Percentiles rank a stretch among this genome's conserved stretches.
phyloP scores from a whole-genome alignment of 2,329 filamentous ascomycete species.

The Fusarium humuli region DNA sequence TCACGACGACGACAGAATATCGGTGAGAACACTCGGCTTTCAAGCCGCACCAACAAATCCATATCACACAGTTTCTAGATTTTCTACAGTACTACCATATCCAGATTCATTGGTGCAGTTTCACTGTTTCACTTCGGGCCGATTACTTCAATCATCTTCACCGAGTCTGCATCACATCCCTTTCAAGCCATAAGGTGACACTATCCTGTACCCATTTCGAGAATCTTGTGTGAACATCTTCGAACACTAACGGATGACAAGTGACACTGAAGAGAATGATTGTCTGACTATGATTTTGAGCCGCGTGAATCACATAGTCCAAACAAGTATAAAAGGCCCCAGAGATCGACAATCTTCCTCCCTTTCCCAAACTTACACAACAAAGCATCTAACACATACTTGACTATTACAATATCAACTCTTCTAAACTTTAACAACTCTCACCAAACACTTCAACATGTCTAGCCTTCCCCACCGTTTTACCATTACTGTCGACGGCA shows the following conservation, averaged over 20 bases:
- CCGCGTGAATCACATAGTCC: neutral
- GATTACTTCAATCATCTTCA: neutral
- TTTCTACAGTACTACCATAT: neutral
- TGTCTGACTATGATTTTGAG: neutral
- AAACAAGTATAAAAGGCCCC: neutral
- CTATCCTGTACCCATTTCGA: neutral
- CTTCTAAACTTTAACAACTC: neutral
- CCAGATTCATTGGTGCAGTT: neutral
- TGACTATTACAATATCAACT: neutral
- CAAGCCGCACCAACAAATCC: neutral
- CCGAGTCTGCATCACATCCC: conserved; percentile 1
- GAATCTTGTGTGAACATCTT: neutral
- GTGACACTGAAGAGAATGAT: neutral
- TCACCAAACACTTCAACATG: neutral
- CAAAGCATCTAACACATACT: neutral
- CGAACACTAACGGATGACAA: neutral
- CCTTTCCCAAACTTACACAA: neutral
- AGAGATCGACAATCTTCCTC: neutral
- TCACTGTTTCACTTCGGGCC: neutral
- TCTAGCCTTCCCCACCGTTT: conserved; percentile 6
- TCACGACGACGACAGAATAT: neutral
- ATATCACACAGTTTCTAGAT: neutral
- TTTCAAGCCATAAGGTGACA: neutral
- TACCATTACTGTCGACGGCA: conserved; percentile 20
- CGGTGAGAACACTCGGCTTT: neutral